Conservation (phyloP, 148 eudicot species). For the Rhododendron henanense region DNA sequence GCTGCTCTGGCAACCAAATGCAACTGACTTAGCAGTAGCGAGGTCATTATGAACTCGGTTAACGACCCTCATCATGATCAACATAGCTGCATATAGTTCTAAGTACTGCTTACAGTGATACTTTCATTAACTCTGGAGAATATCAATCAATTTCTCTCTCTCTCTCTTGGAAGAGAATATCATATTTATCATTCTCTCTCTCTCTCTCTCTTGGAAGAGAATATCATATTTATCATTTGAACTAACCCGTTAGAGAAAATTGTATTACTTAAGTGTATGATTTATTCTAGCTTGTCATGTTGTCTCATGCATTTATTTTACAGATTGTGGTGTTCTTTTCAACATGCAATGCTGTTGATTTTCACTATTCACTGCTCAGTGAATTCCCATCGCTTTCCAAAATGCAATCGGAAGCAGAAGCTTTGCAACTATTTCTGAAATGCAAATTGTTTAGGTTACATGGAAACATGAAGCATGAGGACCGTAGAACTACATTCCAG, state of each 20-base stretch:
- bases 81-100: not conserved
- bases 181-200: not conserved
- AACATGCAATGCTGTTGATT: conserved; percentile 91
- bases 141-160: not conserved
- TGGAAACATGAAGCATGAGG: conserved; percentile 87
- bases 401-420: conserved; percentile 35
- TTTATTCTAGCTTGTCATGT: not conserved
- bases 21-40: not conserved
- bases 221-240: not conserved
- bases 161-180: not conserved
- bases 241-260: not conserved
- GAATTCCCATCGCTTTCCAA: conserved; percentile 54
- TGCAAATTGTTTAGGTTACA: conserved; percentile 75
- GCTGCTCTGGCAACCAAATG: conserved; percentile 2
- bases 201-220: not conserved
- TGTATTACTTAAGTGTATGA: not conserved
- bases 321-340: conserved; percentile 98
- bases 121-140: conserved; percentile 1
- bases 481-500: conserved; percentile 71
- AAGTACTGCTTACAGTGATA: not conserved
- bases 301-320: conserved; percentile 10
- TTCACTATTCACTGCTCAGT: conserved; percentile 63
- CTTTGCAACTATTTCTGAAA: conserved; percentile 43
- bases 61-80: not conserved
- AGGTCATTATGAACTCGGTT: not conserved